Conservation (phyloP, 2,329 filamentous ascomycete genomes). For the Alternaria triticimaculans region DNA sequence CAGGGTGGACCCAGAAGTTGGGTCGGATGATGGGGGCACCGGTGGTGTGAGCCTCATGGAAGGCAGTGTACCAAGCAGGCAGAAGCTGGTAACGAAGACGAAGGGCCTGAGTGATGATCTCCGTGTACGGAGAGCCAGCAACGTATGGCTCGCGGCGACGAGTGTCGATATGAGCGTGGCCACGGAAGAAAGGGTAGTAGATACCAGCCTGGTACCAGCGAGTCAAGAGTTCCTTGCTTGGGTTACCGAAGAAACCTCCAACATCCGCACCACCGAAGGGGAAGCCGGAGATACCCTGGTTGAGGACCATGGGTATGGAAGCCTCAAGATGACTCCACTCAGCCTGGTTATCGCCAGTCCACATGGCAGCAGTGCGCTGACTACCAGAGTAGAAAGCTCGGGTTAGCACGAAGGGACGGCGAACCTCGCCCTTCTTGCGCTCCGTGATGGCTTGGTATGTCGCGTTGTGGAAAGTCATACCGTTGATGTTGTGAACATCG, state of each 20-base stretch:
- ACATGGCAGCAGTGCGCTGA: slow-evolving; percentile 92
- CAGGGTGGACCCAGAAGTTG: slow-evolving; percentile 90
- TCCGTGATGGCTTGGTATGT: slow-evolving; percentile 84
- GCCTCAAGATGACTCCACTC: slow-evolving; percentile 90
- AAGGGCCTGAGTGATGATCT: slow-evolving; percentile 85
- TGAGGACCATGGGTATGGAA: slow-evolving; percentile 90
- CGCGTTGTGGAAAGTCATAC: slow-evolving; percentile 93
- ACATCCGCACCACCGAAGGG: slow-evolving; percentile 96
- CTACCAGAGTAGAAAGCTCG: slow-evolving; percentile 91
- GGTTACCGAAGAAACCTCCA: slow-evolving; percentile 97
- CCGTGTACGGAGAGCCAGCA: slow-evolving; percentile 80
- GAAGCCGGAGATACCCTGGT: slow-evolving; percentile 89
- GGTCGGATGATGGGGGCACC: slow-evolving; percentile 89
- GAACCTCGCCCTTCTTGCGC: slow-evolving; percentile 83
- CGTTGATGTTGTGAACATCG: slow-evolving; percentile 94
- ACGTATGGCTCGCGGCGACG: slow-evolving; percentile 94
- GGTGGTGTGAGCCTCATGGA: slow-evolving; percentile 83
- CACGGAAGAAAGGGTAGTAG: slow-evolving; percentile 98
- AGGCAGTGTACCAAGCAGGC: slow-evolving; percentile 95
- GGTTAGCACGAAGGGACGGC: slow-evolving; percentile 90
- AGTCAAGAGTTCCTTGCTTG: slow-evolving; percentile 86
- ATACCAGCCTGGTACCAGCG: slow-evolving; percentile 97
- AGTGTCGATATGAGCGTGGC: slow-evolving; percentile 94
- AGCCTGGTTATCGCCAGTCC: slow-evolving; percentile 97
- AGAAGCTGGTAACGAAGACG: slow-evolving; percentile 88